These are phyloP conservation scores for Artomyces pyxidatus DNA, from an alignment of 768 basidiomycete genomes.

Conservation along the genomic window DNA sequence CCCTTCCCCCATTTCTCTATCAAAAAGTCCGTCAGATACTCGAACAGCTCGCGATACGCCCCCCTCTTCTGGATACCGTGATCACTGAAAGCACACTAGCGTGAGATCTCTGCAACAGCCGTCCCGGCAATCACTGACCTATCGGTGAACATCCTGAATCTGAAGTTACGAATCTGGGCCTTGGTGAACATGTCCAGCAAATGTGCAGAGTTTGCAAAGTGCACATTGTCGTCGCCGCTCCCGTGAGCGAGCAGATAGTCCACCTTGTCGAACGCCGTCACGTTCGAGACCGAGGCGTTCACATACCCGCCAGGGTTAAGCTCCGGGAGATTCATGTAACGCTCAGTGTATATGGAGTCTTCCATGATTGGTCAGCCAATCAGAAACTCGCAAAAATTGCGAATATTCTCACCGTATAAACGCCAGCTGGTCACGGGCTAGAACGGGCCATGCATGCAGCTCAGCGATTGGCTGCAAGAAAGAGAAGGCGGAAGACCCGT, in stretches of 20 bases:
- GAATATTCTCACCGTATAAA: conserved; percentile 51
- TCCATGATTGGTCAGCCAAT: no score
- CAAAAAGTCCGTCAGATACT: conserved; percentile 80
- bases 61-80: conserved; percentile 69
- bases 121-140: conserved; percentile 37
- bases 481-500: conserved; percentile 23
- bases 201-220: conserved; percentile 86
- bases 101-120: no score
- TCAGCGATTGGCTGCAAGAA: not conserved
- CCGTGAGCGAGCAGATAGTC: conserved; percentile 88
- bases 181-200: conserved; percentile 89
- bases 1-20: conserved; percentile 92
- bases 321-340: conserved; percentile 86
- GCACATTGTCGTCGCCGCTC: conserved; percentile 95
- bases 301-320: conserved; percentile 83
- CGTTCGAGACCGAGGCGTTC: conserved; percentile 81
- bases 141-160: conserved; percentile 97
- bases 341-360: conserved; percentile 97
- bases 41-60: conserved; percentile 77
- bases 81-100: conserved; percentile 43
- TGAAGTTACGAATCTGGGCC: conserved; percentile 60
- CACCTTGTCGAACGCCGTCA: conserved; percentile 75
- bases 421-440: conserved; percentile 87
- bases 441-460: not conserved
- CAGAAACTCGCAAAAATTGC: not conserved